Conservation (phyloP, 2,329 filamentous ascomycete species). For the Zarea fungicola region DNA sequence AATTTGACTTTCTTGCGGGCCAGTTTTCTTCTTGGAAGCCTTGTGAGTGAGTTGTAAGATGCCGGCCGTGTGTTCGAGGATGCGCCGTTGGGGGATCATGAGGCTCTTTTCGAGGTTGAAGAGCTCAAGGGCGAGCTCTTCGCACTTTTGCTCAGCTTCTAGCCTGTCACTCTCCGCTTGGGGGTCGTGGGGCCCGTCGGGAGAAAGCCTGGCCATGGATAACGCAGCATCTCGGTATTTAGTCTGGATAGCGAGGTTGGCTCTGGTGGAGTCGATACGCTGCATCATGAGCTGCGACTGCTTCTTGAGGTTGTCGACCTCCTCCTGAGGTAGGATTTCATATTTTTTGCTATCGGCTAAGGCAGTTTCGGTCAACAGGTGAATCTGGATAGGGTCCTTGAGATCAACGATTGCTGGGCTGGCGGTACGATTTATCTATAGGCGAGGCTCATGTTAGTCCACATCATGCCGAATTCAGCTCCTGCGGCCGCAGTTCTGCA, state of each 20-base stretch:
- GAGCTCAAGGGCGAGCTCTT: constrained; percentile 76
- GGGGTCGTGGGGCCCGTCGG: constrained; percentile 47
- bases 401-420: constrained; percentile 56
- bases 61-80: constrained; percentile 87
- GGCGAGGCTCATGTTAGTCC: background rate
- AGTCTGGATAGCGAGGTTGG: constrained; percentile 81
- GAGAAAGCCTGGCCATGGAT: constrained; percentile 78
- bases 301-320: constrained; percentile 88
- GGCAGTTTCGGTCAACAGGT: constrained; percentile 89
- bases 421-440: constrained; percentile 49
- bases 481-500: background rate
- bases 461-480: background rate
- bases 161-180: constrained; percentile 70
- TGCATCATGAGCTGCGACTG: constrained; percentile 67
- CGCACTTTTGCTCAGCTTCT: constrained; percentile 73
- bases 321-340: constrained; percentile 82
- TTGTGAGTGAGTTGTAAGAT: constrained; percentile 88
- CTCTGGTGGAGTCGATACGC: constrained; percentile 74
- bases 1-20: constrained; percentile 36
- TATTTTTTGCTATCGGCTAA: constrained; percentile 82
- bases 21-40: constrained; percentile 54
- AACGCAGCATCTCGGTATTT: constrained; percentile 92
- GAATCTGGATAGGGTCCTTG: constrained; percentile 74
- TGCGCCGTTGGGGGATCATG: constrained; percentile 66
- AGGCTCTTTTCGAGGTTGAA: constrained; percentile 72